A percentile compares a stretch with the other conserved stretches of the same genome.
phyloP scores from a whole-genome alignment of 1,284 basidiomycete species.

The Hemileia vastatrix region DNA sequence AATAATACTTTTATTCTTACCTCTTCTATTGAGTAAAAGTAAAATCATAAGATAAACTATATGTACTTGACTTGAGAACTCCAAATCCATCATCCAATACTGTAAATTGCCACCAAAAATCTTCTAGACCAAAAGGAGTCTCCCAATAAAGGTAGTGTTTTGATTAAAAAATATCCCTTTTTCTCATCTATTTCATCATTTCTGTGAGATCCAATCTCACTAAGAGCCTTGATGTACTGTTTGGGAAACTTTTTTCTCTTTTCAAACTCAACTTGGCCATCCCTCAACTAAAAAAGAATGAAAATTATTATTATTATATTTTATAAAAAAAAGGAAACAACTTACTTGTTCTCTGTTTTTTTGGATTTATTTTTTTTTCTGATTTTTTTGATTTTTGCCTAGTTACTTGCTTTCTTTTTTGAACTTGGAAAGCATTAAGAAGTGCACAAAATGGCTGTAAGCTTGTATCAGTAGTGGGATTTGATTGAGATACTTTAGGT shows the following conservation, averaged over 20 bases:
- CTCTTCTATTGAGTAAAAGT: no score
- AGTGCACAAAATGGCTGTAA: constrained; percentile 1
- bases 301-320: not conserved
- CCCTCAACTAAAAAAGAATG: not conserved
- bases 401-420: not conserved
- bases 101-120: no score
- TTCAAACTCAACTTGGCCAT: not conserved
- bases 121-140: no score
- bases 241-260: not conserved
- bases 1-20: no score
- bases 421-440: not conserved
- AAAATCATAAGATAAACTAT: no score
- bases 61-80: no score
- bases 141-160: not conserved
- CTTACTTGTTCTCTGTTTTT: not conserved
- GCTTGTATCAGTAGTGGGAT: not conserved
- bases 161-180: not conserved
- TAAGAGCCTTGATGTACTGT: not conserved
- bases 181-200: not conserved
- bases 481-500: not conserved
- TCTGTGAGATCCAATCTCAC: not conserved
- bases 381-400: not conserved
- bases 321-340: not conserved
- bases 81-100: no score
- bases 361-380: not conserved